phyloP scores from a whole-genome alignment of 345 rosid species.

The Pistacia atlantica region DNA sequence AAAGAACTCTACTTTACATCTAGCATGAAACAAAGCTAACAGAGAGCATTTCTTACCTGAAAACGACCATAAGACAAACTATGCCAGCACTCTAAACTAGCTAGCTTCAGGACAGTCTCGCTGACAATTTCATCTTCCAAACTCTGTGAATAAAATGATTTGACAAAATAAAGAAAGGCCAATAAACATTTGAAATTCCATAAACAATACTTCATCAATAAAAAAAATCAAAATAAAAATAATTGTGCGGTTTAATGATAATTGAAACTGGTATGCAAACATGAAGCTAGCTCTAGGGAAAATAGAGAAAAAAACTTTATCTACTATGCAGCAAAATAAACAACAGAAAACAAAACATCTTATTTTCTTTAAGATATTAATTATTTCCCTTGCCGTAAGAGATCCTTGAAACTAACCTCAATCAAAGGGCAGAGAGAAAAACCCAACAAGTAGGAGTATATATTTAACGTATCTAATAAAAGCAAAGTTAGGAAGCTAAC shows the following conservation, averaged over 20 bases:
- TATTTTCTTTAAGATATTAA: too few relatives aligned
- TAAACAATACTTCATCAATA: neutral
- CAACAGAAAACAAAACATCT: too few relatives aligned
- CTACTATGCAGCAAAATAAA: too few relatives aligned
- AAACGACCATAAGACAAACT: conserved; percentile 94
- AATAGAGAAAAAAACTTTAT: too few relatives aligned
- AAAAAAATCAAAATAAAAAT: neutral
- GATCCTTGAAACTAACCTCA: neutral
- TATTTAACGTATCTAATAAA: conserved; percentile 9
- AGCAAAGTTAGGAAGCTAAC: conserved; percentile 25
- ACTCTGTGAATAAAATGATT: conserved; percentile 58
- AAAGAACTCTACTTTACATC: conserved; percentile 13
- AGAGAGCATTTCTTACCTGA: conserved; percentile 52
- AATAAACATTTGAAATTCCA: neutral
- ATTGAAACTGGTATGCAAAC: too few relatives aligned
- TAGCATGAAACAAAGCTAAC: conserved; percentile 7
- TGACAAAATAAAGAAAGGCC: neutral
- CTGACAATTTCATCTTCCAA: conserved; percentile 95
- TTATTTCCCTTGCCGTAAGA: neutral
- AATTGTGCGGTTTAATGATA: too few relatives aligned
- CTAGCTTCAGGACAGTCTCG: conserved; percentile 77
- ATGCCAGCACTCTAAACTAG: conserved; percentile 86
- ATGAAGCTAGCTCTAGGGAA: too few relatives aligned
- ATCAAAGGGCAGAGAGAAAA: neutral
- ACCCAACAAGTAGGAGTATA: neutral